phyloP scores from a whole-genome alignment of 257 asterid species.

The Voacanga thouarsii region DNA sequence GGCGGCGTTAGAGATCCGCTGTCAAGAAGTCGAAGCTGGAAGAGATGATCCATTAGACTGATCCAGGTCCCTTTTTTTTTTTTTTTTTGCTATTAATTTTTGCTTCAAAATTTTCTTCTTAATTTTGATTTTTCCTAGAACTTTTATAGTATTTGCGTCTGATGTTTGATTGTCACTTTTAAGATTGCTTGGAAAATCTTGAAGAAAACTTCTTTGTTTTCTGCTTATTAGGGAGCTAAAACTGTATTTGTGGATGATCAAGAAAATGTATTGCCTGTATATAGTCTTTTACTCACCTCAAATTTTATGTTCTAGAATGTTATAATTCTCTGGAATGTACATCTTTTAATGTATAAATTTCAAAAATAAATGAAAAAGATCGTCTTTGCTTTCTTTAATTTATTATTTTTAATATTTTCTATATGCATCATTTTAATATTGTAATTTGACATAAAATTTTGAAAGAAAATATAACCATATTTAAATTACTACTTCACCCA shows the following conservation, averaged over 20 bases:
- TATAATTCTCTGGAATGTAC: background rate
- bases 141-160: background rate
- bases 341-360: background rate
- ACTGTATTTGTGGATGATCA: conserved; percentile 6
- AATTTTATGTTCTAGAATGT: background rate
- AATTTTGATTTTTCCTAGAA: background rate
- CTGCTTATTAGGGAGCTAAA: conserved; percentile 4
- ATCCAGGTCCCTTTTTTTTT: conserved; percentile 14
- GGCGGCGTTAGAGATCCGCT: conserved; percentile 61
- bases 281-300: conserved; percentile 1
- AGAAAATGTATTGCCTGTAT: conserved; percentile 2
- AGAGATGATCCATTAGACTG: conserved; percentile 40
- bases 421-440: no score
- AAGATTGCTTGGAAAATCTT: conserved; percentile 5
- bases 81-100: background rate
- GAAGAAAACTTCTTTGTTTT: background rate
- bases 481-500: no score
- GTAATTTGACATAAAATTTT: no score
- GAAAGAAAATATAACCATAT: no score
- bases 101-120: conserved; percentile 2
- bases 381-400: no score
- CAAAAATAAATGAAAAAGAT: background rate
- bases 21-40: conserved; percentile 70
- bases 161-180: conserved; percentile 6
- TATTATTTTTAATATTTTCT: no score